Percentiles rank a stretch among this genome's conserved stretches.
Conservation (phyloP, 2,329 filamentous ascomycete genomes). For the Apiospora kogelbergensis region DNA sequence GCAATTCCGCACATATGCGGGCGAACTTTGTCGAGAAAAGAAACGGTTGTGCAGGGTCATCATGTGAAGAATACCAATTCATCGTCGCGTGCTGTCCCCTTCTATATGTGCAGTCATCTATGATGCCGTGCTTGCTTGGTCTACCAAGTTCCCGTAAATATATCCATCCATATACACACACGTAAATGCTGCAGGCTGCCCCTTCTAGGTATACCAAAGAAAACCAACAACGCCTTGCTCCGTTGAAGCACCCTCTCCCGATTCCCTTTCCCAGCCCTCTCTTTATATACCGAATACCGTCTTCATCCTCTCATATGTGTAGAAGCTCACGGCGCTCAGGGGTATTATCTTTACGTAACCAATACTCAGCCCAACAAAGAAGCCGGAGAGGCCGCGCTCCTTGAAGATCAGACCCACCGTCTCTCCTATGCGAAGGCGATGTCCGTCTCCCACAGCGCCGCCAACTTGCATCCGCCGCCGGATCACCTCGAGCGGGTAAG, state of each 20-base stretch:
- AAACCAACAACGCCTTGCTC: neutral
- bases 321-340: conserved; percentile 73
- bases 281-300: conserved; percentile 63
- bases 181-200: conserved; percentile 9
- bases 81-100: neutral
- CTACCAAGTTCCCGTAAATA: neutral
- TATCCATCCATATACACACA: neutral
- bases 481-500: conserved; percentile 93
- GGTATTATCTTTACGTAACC: conserved; percentile 94
- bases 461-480: conserved; percentile 94
- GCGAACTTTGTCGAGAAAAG: neutral
- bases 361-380: conserved; percentile 91
- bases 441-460: conserved; percentile 89
- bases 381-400: conserved; percentile 77
- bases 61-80: neutral
- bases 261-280: neutral
- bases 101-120: neutral
- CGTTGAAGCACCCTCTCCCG: neutral
- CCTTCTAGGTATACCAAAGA: neutral
- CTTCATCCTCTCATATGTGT: conserved; percentile 66
- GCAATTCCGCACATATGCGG: neutral
- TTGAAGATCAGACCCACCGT: conserved; percentile 72
- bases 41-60: too few relatives aligned
- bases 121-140: neutral
- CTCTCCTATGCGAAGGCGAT: conserved; percentile 73